These are phyloP conservation scores for Apiospora malaysiana DNA, from an alignment of 2,329 filamentous ascomycete species.

Conservation along the genomic window DNA sequence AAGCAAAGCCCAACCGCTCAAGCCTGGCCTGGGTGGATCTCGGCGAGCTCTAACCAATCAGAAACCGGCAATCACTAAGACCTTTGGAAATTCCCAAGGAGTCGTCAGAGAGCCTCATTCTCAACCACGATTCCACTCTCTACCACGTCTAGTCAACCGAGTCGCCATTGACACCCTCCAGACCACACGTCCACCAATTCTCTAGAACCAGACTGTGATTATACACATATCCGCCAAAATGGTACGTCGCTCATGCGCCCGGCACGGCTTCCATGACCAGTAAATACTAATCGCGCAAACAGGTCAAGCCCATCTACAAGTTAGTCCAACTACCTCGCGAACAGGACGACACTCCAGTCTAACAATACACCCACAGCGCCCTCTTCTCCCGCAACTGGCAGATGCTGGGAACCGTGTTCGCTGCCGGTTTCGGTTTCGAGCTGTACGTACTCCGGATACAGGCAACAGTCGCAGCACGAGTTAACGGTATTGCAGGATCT, in stretches of 20 bases:
- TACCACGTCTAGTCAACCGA: constrained; percentile 22
- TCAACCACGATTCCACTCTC: constrained; percentile 20
- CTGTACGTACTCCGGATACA: constrained; percentile 67
- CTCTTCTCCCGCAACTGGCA: constrained; percentile 86
- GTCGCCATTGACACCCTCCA: constrained; percentile 20
- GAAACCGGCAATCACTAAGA: background rate
- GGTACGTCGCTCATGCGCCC: constrained; percentile 51
- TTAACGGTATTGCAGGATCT: constrained; percentile 66
- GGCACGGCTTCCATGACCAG: constrained; percentile 19
- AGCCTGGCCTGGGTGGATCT: constrained; percentile 3
- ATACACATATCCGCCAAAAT: constrained; percentile 51
- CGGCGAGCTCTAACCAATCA: constrained; percentile 7
- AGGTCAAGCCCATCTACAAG: constrained; percentile 64
- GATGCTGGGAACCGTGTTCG: constrained; percentile 88
- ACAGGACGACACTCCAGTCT: constrained; percentile 12
- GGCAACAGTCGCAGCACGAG: constrained; percentile 24
- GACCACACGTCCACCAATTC: constrained; percentile 20
- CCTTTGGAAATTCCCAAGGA: constrained; percentile 21
- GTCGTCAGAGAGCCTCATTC: constrained; percentile 20
- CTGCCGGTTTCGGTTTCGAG: constrained; percentile 87
- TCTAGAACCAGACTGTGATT: constrained; percentile 20
- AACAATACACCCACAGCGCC: constrained; percentile 59
- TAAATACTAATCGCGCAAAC: constrained; percentile 42
- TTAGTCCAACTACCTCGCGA: constrained; percentile 47
- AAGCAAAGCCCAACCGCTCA: background rate